Base-by-base conservation (phyloP, 192 early-diverging fungal genomes). In the Rhizophagus clarus region DNA sequence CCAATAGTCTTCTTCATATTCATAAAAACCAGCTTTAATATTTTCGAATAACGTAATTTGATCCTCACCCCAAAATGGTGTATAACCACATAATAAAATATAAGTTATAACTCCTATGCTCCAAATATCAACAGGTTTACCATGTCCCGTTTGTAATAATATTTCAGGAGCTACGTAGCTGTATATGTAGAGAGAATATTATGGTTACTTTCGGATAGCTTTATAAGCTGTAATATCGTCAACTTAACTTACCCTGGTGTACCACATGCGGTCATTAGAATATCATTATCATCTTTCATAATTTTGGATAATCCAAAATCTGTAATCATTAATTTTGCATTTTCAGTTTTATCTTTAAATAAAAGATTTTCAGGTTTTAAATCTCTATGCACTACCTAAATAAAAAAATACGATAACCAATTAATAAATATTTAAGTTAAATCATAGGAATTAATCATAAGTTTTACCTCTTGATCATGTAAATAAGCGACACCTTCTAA, bases 111-210 rank as follows among this genome's bases (percentile, higher is more conserved):
- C 92, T 71, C 97, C 97, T 74, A 99, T 86, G 28, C 94, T 95
- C 97, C 97, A 99, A 77, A 99, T 88, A 89, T 99, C 97, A 15
- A 96, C 97, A 8, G 94, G 88, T 83, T 96, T 97, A 34, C 96
- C 96, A 85, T 99, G 92, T 11, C 95, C 96, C 74, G 89, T 88
- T 77, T 95, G 92, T 73, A 91, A 81, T 40, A 98, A 81, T 20
- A 99, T 92, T 87, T 99, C 97, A 9, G 93, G 94, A 2, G 94
- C 94, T 4, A 91, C 94, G 82, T 96, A 96, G 10, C 66, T 81
- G 49, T 51, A 68, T 49, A 17, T 32, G 4, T 11, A 14, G 11
- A 68, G 9, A 68, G 29, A 32, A 32, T 7, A 40, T 40, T 40
- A 40, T 8, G 6, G 6, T 40, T 40, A 40, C 0, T 40, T 40